phyloP scores from a whole-genome alignment of 83 land plant species.

The Picea abies region DNA sequence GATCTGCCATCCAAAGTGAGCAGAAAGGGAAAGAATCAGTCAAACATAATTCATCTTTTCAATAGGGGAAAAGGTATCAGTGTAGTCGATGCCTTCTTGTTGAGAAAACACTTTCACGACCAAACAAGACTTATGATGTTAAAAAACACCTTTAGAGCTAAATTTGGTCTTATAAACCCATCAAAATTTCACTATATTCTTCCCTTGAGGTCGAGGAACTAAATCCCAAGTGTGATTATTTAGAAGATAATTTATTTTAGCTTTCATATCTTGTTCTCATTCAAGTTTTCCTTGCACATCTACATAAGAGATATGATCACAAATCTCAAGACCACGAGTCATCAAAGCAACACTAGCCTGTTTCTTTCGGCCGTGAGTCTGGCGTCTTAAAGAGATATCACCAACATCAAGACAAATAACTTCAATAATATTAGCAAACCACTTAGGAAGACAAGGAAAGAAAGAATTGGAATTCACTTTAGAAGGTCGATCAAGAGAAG shows the following conservation, averaged over 20 bases:
- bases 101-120: constrained; percentile 1
- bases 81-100: background rate
- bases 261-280: background rate
- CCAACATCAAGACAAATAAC: too few relatives aligned
- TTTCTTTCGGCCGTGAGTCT: background rate
- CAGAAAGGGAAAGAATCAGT: background rate
- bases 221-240: background rate
- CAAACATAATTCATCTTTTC: background rate
- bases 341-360: background rate
- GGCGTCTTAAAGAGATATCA: too few relatives aligned
- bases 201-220: background rate
- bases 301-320: background rate
- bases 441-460: too few relatives aligned
- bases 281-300: background rate
- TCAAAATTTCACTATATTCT: background rate
- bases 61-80: background rate
- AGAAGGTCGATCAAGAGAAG: too few relatives aligned
- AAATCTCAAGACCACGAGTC: background rate
- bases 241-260: background rate
- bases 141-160: background rate
- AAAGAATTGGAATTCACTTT: too few relatives aligned
- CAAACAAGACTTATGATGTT: constrained; percentile 11
- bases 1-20: background rate
- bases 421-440: too few relatives aligned
- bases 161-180: constrained; percentile 20